A percentile compares a stretch with the other conserved stretches of the same genome.
Evolutionary conservation across 2,329 filamentous ascomycete genomes (phyloP).

Genomic region (Zopfia rhizophila): DNA sequence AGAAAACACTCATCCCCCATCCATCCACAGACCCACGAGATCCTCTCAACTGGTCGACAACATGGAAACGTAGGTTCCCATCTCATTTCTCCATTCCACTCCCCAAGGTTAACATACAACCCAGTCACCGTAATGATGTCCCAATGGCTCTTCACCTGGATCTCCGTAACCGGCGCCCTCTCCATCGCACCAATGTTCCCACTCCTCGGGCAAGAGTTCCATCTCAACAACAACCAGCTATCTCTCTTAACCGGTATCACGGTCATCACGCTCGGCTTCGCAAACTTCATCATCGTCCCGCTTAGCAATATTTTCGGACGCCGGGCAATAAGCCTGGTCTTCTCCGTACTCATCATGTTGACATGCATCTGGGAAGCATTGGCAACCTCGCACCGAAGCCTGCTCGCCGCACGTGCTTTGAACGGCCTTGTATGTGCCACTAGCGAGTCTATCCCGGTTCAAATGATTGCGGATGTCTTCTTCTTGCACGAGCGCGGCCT

Average conservation of each 20-base stretch:
- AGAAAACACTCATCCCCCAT: constrained; percentile 38
- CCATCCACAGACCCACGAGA: constrained; percentile 48
- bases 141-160: constrained; percentile 55
- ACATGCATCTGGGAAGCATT: constrained; percentile 58
- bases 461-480: constrained; percentile 58
- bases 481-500: constrained; percentile 57
- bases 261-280: constrained; percentile 57
- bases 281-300: constrained; percentile 58
- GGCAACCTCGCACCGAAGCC: constrained; percentile 53
- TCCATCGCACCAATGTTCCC: constrained; percentile 58
- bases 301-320: constrained; percentile 58
- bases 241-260: constrained; percentile 56
- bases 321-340: constrained; percentile 52
- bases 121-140: constrained; percentile 49
- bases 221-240: constrained; percentile 53
- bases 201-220: constrained; percentile 53
- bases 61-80: constrained; percentile 43
- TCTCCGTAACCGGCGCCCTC: constrained; percentile 55
- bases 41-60: constrained; percentile 50
- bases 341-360: constrained; percentile 52
- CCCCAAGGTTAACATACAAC: constrained; percentile 1
- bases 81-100: not conserved
- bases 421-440: constrained; percentile 57
- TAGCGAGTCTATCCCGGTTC: constrained; percentile 55
- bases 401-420: constrained; percentile 56